Evolutionary conservation across 129 eudicot species (phyloP), one percentile per base, ranked within the genome.

Genomic region (Flaveria sonorensis): DNA sequence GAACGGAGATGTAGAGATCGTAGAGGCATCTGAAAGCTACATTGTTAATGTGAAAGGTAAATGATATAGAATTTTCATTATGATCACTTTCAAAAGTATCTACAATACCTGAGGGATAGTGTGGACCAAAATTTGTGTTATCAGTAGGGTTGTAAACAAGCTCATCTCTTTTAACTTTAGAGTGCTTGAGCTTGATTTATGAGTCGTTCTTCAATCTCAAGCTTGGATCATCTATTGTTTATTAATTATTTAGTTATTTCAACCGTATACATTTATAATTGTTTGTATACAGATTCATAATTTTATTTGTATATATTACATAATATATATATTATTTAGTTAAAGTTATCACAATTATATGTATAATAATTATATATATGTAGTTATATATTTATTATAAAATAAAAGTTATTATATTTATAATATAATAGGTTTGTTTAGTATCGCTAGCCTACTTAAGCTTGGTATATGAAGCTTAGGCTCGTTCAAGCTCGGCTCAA

Each of bases 31-130:
- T 42, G 87, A 81, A 81, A 75, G 68, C 57, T 4, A 71, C 26
- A 85, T 79, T 18, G 80, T 68, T 74, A 47, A 73, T 46, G 84
- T 75, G 78, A 86, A 81, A 87, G 97, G 97, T 91, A 83, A n/a
- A 15, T 50, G 64, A 28, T 46, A 12, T 66, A 11, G 19, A 48
- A 40, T 23, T 23, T 60, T 26, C 1, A 13, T 70, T 16, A 48
- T 0, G 3, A 24, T 48, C 55, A 1, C 45, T 16, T 8, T 48
- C 26, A 39, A 70, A 15, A 2, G 28, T 26, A 26, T 30, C 6
- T 21, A 10, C 18, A 23, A 48, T 16, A 71, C 13, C 2, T 14
- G 42, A 73, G 68, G 39, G 20, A 21, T 20, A 15, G 0, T 3
- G 10, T 57, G 20, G 77, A 19, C 66, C 39, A 56, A 42, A 73